Evolutionary conservation across 805 yeast species (phyloP).

Genomic region (Clavispora santaluciae): DNA sequence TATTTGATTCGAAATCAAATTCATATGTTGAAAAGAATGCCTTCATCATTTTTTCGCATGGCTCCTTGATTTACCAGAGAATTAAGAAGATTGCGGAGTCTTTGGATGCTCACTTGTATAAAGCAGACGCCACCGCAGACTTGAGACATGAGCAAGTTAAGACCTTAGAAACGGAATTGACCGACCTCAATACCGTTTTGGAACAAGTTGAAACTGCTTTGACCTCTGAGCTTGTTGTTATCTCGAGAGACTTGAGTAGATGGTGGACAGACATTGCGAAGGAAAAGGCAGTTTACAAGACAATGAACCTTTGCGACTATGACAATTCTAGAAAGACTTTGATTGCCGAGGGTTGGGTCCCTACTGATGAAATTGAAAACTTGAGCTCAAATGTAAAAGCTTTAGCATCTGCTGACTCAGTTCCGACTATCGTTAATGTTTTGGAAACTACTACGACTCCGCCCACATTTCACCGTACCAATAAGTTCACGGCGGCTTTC

Average conservation of each 20-base stretch:
- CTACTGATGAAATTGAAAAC: conserved; percentile 65
- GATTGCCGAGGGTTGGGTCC: conserved; percentile 96
- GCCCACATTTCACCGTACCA: conserved; percentile 66
- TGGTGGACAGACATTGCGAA: conserved; percentile 48
- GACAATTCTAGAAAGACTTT: conserved; percentile 81
- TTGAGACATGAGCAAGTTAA: conserved; percentile 28
- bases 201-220: conserved; percentile 23
- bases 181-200: conserved; percentile 33
- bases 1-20: conserved; percentile 58
- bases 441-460: conserved; percentile 74
- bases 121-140: conserved; percentile 41
- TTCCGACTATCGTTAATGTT: conserved; percentile 49
- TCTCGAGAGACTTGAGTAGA: conserved; percentile 66
- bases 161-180: conserved; percentile 23
- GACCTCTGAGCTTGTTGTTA: conserved; percentile 69
- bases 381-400: conserved; percentile 65
- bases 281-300: conserved; percentile 78
- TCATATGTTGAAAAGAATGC: conserved; percentile 66
- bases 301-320: conserved; percentile 74
- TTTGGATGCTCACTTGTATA: conserved; percentile 73
- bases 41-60: conserved; percentile 90
- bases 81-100: conserved; percentile 85
- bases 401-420: conserved; percentile 48
- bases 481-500: conserved; percentile 65
- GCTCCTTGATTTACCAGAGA: conserved; percentile 64